Base-by-base conservation (phyloP, 805 yeast genomes). In the Wickerhamomyces strasburgensis region DNA sequence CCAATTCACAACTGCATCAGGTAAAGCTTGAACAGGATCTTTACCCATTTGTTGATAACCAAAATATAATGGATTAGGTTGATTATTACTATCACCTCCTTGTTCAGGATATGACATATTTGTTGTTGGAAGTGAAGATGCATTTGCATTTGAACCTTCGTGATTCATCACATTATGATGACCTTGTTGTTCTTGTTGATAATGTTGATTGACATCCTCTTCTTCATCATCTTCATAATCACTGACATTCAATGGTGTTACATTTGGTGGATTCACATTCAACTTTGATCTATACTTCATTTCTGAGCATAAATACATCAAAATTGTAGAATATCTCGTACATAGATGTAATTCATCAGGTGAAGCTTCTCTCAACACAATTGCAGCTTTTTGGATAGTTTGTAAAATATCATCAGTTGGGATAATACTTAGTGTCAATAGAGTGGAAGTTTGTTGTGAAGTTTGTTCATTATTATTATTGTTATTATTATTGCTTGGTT, bases 261-360 rank as follows among this genome's bases (percentile, higher is more conserved):
- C 48, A 16, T 40, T 41, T 32, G 60, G 61, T 15, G 55, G 56
- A 19, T 58, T 51, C 15, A 47, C 46, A 6, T 54, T 39, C 16
- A 48, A 14, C 33, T 52, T 65, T 8, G 65, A 53, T 18, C 69
- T 66, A 13, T 73, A 64, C 50, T 75, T 80, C 78, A 84, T 77
- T 54, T 84, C 87, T 3, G 84, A 75, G 44, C 87, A 83, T 29
- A 86, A 64, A 49, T 78, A 84, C 78, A 83, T 71, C 49, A 86
- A 61, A 35, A 84, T 82, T 11, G 84, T 81, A 10, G 88, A 79
- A 52, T 86, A 86, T 33, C 94, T 64, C 0, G 85, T 77, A 56
- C 94, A 82, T 23, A 88, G 64, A 62, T 88, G 96, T 27, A 88
- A 64, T 46, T 86, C 94, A 60, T 88, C 96, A 0, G 96, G 96